Evolutionary conservation across 2,329 filamentous ascomycete species (phyloP).

Genomic region (Colletotrichum sp.): DNA sequence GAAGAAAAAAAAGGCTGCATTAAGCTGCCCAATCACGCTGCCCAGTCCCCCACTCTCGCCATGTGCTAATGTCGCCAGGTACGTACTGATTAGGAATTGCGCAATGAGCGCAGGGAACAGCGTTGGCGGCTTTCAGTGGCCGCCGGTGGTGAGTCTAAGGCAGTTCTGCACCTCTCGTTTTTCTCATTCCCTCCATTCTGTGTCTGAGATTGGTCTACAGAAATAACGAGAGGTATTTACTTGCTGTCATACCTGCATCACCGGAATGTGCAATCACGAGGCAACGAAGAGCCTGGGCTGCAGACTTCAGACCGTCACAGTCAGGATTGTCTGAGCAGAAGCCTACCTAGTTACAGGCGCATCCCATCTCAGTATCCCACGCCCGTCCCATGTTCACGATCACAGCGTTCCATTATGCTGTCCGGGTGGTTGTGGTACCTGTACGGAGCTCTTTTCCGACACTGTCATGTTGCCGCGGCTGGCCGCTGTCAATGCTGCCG

Average conservation of each 20-base stretch:
- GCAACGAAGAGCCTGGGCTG: not conserved
- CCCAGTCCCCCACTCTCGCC: constrained; percentile 3
- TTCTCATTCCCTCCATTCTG: not conserved
- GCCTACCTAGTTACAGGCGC: not conserved
- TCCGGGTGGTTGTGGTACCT: not conserved
- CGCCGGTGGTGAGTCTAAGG: not conserved
- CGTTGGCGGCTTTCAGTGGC: not conserved
- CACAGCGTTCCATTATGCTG: not conserved
- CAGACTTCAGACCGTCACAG: not conserved
- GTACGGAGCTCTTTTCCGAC: not conserved
- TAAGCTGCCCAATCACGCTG: constrained; percentile 6
- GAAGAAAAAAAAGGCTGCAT: constrained; percentile 3
- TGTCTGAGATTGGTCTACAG: not conserved
- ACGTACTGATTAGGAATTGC: constrained; percentile 15
- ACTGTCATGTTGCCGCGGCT: not conserved
- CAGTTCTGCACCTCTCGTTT: not conserved
- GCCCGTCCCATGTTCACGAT: not conserved
- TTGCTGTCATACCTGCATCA: not conserved
- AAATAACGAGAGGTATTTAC: constrained; percentile 9
- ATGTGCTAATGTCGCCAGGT: constrained; percentile 1
- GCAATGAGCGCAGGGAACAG: constrained; percentile 15
- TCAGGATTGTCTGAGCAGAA: not conserved
- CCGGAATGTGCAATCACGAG: not conserved
- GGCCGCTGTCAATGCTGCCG: not conserved
- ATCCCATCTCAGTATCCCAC: not conserved